phyloP scores from a whole-genome alignment of 2,329 filamentous ascomycete species.

The Neophaeococcomyces aloes region DNA sequence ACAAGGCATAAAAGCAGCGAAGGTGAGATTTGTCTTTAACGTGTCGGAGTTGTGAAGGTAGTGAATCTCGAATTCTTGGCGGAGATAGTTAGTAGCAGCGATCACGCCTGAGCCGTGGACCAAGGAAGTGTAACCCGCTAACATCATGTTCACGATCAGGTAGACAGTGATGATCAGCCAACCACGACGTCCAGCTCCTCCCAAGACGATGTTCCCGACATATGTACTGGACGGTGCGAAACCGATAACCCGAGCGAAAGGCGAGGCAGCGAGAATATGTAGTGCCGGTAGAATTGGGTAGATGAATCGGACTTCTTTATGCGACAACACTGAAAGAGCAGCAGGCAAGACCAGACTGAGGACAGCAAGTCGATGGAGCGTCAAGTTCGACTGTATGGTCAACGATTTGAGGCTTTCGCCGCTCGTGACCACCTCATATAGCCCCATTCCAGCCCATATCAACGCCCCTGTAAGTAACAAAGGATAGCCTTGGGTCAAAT shows the following conservation, averaged over 20 bases:
- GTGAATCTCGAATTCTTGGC: constrained; percentile 57
- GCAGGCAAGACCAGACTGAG: constrained; percentile 50
- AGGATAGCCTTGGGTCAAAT: constrained; percentile 78
- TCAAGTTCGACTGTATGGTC: constrained; percentile 13
- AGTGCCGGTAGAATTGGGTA: constrained; percentile 84
- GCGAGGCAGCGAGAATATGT: constrained; percentile 64
- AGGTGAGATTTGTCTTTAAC: constrained; percentile 33
- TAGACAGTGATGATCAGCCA: constrained; percentile 45
- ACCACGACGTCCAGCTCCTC: constrained; percentile 30
- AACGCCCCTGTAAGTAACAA: constrained; percentile 73
- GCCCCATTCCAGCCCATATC: constrained; percentile 47
- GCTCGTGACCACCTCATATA: background rate
- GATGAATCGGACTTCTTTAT: constrained; percentile 96
- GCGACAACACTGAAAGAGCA: constrained; percentile 66
- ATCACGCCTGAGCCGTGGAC: constrained; percentile 74
- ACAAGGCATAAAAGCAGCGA: constrained; percentile 86
- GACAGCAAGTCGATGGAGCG: constrained; percentile 47
- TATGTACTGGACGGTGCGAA: constrained; percentile 14
- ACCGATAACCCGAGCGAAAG: constrained; percentile 54
- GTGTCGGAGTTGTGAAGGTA: constrained; percentile 33
- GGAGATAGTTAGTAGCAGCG: constrained; percentile 62
- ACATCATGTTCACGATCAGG: constrained; percentile 56
- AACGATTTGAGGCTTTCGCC: background rate
- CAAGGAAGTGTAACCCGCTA: constrained; percentile 63
- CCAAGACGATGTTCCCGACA: background rate